Evolutionary conservation across 148 eudicot genomes (phyloP).

Genomic region (Arctostaphylos glauca): DNA sequence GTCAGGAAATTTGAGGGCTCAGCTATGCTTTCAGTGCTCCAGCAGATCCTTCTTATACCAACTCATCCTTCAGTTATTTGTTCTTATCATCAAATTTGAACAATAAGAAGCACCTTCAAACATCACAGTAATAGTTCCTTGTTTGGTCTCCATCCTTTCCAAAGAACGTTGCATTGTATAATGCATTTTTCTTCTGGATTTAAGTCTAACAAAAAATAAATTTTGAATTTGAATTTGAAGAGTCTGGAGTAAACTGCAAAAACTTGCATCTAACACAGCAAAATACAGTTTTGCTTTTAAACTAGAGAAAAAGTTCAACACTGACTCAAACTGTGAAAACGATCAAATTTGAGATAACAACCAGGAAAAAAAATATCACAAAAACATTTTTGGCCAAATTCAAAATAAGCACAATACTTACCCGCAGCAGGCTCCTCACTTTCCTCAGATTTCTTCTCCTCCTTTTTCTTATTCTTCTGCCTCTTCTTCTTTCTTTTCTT

Average conservation of each 20-base stretch:
- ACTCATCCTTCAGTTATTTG: background rate
- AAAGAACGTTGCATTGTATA: background rate
- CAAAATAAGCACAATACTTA: constrained; percentile 28
- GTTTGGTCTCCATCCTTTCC: background rate
- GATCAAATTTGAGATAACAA: background rate
- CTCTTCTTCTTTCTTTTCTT: constrained; percentile 44
- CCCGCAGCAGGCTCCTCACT: constrained; percentile 24
- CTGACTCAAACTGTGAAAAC: background rate
- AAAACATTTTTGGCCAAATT: background rate
- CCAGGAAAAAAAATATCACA: background rate
- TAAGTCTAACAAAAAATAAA: background rate
- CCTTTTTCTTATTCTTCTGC: constrained; percentile 35
- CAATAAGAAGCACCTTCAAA: background rate
- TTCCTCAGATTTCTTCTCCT: constrained; percentile 19
- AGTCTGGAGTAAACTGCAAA: background rate
- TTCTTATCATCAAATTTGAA: background rate
- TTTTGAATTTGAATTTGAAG: background rate
- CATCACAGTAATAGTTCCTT: background rate
- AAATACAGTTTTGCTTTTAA: background rate
- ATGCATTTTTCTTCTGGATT: background rate
- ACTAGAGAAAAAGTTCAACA: background rate
- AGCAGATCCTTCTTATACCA: background rate
- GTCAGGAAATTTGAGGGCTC: background rate
- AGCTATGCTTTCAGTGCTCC: background rate
- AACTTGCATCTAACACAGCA: background rate